Percentiles rank a stretch among this genome's conserved stretches.
Conservation (phyloP, 805 yeast genomes). For the Saturnispora ahearnii region DNA sequence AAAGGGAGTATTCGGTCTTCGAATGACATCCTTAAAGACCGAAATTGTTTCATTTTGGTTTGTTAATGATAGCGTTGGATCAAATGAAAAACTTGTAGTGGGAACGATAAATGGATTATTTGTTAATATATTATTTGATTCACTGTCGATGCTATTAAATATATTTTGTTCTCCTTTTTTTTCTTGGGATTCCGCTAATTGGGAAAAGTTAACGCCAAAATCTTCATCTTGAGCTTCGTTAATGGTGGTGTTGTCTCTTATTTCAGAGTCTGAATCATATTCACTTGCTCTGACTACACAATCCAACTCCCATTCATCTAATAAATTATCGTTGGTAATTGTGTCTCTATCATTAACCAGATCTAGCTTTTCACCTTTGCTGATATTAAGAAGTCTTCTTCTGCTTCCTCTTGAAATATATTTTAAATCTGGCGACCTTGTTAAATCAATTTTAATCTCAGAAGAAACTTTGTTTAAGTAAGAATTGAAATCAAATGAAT, state of each 20-base stretch:
- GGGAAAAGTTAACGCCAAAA: constrained; percentile 3
- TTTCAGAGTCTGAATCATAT: constrained; percentile 13
- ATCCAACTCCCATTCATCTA: constrained; percentile 12
- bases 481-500: constrained; percentile 22
- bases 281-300: constrained; percentile 14
- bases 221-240: constrained; percentile 22
- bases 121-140: background rate
- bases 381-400: background rate
- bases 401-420: background rate
- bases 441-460: constrained; percentile 6
- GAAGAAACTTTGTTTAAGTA: constrained; percentile 21
- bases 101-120: background rate
- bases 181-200: constrained; percentile 2
- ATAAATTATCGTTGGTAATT: constrained; percentile 9
- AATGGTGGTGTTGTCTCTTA: constrained; percentile 5
- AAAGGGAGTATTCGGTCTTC: background rate
- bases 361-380: constrained; percentile 1
- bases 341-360: constrained; percentile 9
- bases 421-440: background rate
- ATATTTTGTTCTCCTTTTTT: background rate
- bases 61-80: constrained; percentile 1
- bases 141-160: background rate
- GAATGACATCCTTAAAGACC: background rate
- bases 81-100: constrained; percentile 2
- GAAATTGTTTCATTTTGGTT: constrained; percentile 2